Conservation (phyloP, 2,329 filamentous ascomycete genomes). For the Meredithiella fracta region DNA sequence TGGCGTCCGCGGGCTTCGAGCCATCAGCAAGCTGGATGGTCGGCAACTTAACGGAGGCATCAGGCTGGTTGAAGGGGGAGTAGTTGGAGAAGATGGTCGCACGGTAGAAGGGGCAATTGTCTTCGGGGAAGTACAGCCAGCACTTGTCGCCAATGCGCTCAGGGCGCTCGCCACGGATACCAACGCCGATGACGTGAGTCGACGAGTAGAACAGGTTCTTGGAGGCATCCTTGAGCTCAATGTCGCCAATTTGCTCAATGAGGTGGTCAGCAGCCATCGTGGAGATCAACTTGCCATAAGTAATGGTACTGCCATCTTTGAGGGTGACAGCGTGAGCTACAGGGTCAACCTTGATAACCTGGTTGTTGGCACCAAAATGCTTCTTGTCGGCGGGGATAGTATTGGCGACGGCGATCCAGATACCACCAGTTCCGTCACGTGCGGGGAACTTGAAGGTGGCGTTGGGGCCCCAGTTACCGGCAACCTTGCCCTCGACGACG, state of each 20-base stretch:
- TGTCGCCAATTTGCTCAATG: constrained; percentile 71
- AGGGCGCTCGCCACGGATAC: constrained; percentile 77
- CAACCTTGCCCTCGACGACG: constrained; percentile 87
- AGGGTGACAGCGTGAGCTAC: constrained; percentile 69
- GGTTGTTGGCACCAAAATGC: constrained; percentile 69
- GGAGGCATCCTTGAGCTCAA: constrained; percentile 49
- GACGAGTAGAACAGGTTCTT: constrained; percentile 94
- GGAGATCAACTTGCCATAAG: constrained; percentile 82
- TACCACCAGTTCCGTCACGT: constrained; percentile 86
- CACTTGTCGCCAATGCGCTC: constrained; percentile 98
- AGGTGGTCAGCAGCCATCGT: constrained; percentile 93
- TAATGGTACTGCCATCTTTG: constrained; percentile 70
- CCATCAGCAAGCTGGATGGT: constrained; percentile 77
- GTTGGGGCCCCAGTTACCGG: constrained; percentile 96
- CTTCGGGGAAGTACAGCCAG: constrained; percentile 99
- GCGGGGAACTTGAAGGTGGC: constrained; percentile 97
- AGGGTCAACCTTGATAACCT: constrained; percentile 75
- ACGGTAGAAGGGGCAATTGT: constrained; percentile 97
- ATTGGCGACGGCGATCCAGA: constrained; percentile 94
- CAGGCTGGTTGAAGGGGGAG: constrained; percentile 93
- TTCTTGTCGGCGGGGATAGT: constrained; percentile 87
- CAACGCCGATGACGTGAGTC: constrained; percentile 93
- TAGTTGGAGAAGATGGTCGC: constrained; percentile 99
- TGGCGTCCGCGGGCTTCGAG: constrained; percentile 55
- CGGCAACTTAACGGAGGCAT: constrained; percentile 64